phyloP scores from a whole-genome alignment of 1,139 yeast species.

The Debaryomyces nepalensis region DNA sequence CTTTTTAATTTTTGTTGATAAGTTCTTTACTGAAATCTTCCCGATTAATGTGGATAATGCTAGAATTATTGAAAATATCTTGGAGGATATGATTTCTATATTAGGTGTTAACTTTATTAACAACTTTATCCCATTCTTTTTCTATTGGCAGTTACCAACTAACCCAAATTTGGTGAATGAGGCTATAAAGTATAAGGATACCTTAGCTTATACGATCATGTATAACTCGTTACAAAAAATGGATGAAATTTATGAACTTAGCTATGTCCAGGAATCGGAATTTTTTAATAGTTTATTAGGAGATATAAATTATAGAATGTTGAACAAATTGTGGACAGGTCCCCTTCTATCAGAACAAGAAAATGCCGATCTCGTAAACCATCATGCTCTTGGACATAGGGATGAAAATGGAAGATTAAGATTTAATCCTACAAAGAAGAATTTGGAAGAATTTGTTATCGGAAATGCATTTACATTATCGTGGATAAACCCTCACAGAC shows the following conservation, averaged over 20 bases:
- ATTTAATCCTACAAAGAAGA: conserved; percentile 23
- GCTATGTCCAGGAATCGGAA: conserved; percentile 30
- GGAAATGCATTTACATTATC: conserved; percentile 35
- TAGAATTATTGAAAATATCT: conserved; percentile 27
- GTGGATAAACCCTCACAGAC: conserved; percentile 42
- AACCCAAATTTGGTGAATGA: conserved; percentile 18
- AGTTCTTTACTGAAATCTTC: conserved; percentile 32
- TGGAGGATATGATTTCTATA: conserved; percentile 35
- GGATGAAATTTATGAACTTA: conserved; percentile 38
- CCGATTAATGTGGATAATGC: conserved; percentile 29
- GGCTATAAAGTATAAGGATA: conserved; percentile 32
- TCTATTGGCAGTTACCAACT: conserved; percentile 45
- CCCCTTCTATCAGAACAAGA: conserved; percentile 27
- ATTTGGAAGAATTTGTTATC: conserved; percentile 36
- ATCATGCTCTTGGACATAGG: conserved; percentile 14
- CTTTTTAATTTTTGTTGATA: conserved; percentile 39
- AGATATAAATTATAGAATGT: conserved; percentile 36
- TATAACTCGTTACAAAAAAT: conserved; percentile 30
- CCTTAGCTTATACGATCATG: conserved; percentile 41
- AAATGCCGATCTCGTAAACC: conserved; percentile 21
- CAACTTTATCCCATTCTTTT: conserved; percentile 53
- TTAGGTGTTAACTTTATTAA: conserved; percentile 53
- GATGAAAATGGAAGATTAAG: conserved; percentile 15
- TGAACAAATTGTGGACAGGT: conserved; percentile 35
- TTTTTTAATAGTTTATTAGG: conserved; percentile 29